Evolutionary conservation across 2,329 filamentous ascomycete genomes (phyloP).

Genomic region (Onygenales sp.): DNA sequence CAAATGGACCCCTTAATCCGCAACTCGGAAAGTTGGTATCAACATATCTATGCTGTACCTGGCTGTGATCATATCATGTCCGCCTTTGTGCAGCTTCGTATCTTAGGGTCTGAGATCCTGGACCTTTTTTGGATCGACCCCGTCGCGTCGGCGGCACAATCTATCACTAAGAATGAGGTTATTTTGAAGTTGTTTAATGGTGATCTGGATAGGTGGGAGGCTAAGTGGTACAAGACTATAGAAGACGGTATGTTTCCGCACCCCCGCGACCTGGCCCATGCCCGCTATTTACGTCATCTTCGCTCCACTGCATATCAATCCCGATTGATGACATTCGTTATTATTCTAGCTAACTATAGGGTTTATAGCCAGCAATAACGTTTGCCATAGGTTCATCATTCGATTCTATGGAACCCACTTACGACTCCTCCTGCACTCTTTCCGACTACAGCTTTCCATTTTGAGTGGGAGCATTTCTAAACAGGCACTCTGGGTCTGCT

Average conservation of each 20-base stretch:
- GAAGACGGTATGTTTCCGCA: slow-evolving; percentile 9
- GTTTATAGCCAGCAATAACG: slow-evolving; percentile 10
- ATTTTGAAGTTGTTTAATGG: slow-evolving; percentile 12
- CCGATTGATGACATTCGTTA: too few relatives aligned
- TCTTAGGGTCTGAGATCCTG: slow-evolving; percentile 27
- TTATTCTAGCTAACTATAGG: not conserved
- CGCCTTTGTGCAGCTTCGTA: slow-evolving; percentile 28
- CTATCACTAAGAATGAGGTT: slow-evolving; percentile 10
- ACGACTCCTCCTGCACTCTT: slow-evolving; percentile 28
- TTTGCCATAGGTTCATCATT: slow-evolving; percentile 28
- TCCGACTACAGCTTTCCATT: slow-evolving; percentile 25
- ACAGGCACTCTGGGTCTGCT: slow-evolving; percentile 16
- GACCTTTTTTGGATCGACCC: slow-evolving; percentile 16
- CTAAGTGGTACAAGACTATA: slow-evolving; percentile 12
- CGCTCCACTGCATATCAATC: too few relatives aligned
- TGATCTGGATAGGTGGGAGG: slow-evolving; percentile 13
- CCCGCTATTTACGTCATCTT: too few relatives aligned
- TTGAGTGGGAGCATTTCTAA: slow-evolving; percentile 12
- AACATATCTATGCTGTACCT: slow-evolving; percentile 18
- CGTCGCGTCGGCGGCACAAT: slow-evolving; percentile 6
- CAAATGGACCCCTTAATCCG: slow-evolving; percentile 29
- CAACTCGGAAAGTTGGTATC: slow-evolving; percentile 28
- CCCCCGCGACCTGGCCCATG: not conserved
- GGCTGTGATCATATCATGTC: slow-evolving; percentile 26
- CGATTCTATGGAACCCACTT: slow-evolving; percentile 32